Evolutionary conservation across 2,329 filamentous ascomycete species (phyloP).

Genomic region (Xylaria sp.): DNA sequence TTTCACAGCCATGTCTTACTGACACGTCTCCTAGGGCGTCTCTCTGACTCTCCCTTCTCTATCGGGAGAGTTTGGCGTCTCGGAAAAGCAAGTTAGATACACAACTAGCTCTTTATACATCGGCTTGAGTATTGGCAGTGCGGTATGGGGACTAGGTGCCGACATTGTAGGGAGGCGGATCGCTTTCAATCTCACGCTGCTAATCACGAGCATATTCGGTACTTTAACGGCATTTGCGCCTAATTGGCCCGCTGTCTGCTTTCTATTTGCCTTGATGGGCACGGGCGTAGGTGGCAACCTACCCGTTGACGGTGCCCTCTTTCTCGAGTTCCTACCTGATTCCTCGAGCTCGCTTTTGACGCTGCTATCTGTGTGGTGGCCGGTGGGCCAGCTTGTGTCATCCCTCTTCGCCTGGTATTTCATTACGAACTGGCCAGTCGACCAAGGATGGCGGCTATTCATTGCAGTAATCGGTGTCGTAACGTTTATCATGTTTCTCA

Average conservation of each 20-base stretch:
- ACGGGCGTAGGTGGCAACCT: slow-evolving; percentile 42
- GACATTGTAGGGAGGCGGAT: slow-evolving; percentile 82
- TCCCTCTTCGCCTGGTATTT: slow-evolving; percentile 80
- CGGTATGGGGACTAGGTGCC: slow-evolving; percentile 82
- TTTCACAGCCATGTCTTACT: slow-evolving; percentile 39
- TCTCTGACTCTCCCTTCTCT: slow-evolving; percentile 80
- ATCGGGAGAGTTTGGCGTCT: slow-evolving; percentile 77
- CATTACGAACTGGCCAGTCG: slow-evolving; percentile 73
- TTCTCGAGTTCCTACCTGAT: slow-evolving; percentile 84
- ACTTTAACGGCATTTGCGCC: slow-evolving; percentile 74
- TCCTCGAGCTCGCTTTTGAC: slow-evolving; percentile 79
- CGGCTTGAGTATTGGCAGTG: slow-evolving; percentile 81
- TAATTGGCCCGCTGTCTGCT: slow-evolving; percentile 74
- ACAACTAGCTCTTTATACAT: slow-evolving; percentile 82
- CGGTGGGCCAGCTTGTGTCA: slow-evolving; percentile 80
- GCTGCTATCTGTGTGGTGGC: slow-evolving; percentile 88
- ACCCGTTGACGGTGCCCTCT: slow-evolving; percentile 70
- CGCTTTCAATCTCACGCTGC: slow-evolving; percentile 83
- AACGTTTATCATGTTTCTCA: slow-evolving; percentile 81
- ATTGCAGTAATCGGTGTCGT: slow-evolving; percentile 75
- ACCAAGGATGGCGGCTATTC: slow-evolving; percentile 82
- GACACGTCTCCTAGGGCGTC: slow-evolving; percentile 66
- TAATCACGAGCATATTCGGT: slow-evolving; percentile 80
- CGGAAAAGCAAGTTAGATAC: slow-evolving; percentile 78
- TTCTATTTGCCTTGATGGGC: slow-evolving; percentile 40